Base-by-base conservation (phyloP, 2,329 filamentous ascomycete genomes). In the Sclerotinia sclerotiorum region DNA sequence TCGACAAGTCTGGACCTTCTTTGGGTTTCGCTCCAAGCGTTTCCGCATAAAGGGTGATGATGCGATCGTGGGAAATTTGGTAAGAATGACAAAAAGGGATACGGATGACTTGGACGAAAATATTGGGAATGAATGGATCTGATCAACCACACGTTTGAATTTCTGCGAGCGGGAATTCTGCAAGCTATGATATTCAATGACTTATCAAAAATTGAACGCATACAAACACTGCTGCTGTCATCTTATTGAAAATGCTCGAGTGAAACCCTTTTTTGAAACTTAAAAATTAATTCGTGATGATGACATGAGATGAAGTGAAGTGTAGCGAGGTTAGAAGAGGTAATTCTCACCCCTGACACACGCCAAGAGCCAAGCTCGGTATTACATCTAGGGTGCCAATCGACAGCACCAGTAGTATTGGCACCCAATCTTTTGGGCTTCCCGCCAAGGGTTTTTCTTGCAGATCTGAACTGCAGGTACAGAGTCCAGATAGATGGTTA, bases 21-120 rank as follows among this genome's bases (percentile, higher is more conserved):
- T 77, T 77, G 52, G 76, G 76, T 29, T 77, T 74, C 60, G 76
- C 75, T 51, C 51, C 69, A 60, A 69, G 73, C 65, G 67, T 68
- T 24, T 24, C 62, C 32, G n/a, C 5, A 17, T 63, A 39, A 51
- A n/a, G 17, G 32, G 10, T 4, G 29, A 39, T 27, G 32, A 21
- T 27, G 32, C 5, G 11, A 57, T 42, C 21, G 39, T 42, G 1
- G 21, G 32, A 24, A 54, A 35, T 17, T 39, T 63, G 29, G 21
- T 19, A 4, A 7, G 17, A 44, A 44, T 21, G 56, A 58, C 27
- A 17, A 11, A 11, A 11, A 8, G 15, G 24, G 10, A 39, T 49
- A 11, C 6, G 44, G 11, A n/a, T 8, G 54, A 56, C 32, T 39
- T 56, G 54, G 21, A 1, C 17, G 46, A 17, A 51, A 51, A 24